Base-by-base conservation (phyloP, 2,329 filamentous ascomycete species). In the Colletotrichum australisinense region DNA sequence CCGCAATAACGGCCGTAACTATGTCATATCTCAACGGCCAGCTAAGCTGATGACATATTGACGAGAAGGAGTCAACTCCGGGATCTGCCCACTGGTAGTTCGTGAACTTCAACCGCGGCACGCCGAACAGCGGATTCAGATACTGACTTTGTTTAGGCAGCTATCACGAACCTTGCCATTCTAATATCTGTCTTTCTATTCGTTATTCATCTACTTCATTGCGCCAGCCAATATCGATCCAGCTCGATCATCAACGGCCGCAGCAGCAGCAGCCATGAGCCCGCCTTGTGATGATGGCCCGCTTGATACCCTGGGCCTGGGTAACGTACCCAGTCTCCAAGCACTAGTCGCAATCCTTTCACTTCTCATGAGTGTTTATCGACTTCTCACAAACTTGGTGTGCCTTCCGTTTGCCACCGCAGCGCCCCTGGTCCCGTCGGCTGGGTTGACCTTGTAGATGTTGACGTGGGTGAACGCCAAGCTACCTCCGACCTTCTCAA, bases 401-500 rank as follows among this genome's bases (percentile, higher is more conserved):
- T 76, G 74, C 19, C 74, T 70, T 32, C 73, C 74, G 22, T 52
- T 69, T 0, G 73, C 69, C n/a, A 76, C 73, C 5, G 63, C 66
- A 4, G 65, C 69, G 4, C 69, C 74, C 28, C 74, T 67, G 38
- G 63, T 53, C 7, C 73, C 70, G 32, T 72, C 74, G 7, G 72
- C 63, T 4, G 55, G 52, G 42, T 49, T 49, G 8, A 72, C 74
- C 63, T 75, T 76, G 68, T 73, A 76, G 32, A 72, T 68, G 46
- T 70, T 64, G 42, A 75, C 65, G n/a, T 68, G 59, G 22, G 73
- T 74, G 79, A 93, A 95, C 0, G 90, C 93, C 78, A 95, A 78
- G 52, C 87, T 91, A 8, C 89, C 88, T 0, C 93, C 93, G 2
- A 94, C 90, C 76, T 90, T 92, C 75, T 92, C 89, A 6, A 91